Evolutionary conservation across 192 early-diverging fungal species (phyloP).

Genomic region (Mortierella alpina): DNA sequence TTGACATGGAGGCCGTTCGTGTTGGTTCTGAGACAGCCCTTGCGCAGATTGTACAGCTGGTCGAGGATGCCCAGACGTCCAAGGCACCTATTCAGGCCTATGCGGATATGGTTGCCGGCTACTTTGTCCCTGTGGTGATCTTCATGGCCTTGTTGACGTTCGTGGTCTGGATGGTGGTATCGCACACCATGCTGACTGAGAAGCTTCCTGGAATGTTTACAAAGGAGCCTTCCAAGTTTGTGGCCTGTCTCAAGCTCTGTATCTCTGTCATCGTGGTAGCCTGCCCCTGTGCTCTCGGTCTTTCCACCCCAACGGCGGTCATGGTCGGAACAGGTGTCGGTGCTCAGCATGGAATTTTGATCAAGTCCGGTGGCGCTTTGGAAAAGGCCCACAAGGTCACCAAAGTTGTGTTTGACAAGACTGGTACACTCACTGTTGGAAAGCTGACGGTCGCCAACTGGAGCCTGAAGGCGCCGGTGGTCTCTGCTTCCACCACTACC

Average conservation of each 20-base stretch:
- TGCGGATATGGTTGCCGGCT: conserved; percentile 88
- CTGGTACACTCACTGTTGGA: conserved; percentile 92
- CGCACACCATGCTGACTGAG: conserved; percentile 53
- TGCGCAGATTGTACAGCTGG: conserved; percentile 91
- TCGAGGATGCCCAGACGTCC: conserved; percentile 92
- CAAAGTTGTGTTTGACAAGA: conserved; percentile 97
- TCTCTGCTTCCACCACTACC: neutral
- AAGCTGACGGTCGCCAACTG: conserved; percentile 71
- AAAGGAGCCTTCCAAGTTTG: conserved; percentile 72
- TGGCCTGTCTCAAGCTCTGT: conserved; percentile 86
- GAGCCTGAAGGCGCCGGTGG: conserved; percentile 23
- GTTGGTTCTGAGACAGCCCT: conserved; percentile 93
- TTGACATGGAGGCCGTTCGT: conserved; percentile 85
- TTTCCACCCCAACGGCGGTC: conserved; percentile 96
- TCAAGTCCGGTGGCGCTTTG: conserved; percentile 93
- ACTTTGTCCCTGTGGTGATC: conserved; percentile 93
- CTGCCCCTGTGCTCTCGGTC: conserved; percentile 96
- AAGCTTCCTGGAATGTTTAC: conserved; percentile 54
- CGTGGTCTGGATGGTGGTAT: conserved; percentile 77
- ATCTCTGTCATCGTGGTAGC: conserved; percentile 97
- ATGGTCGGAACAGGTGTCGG: conserved; percentile 99
- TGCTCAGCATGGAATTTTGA: conserved; percentile 93
- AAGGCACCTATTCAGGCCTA: conserved; percentile 97
- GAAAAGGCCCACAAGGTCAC: conserved; percentile 84
- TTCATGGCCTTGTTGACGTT: conserved; percentile 78